phyloP scores from a whole-genome alignment of 306 rosid genomes.

The Clitoria ternatea region DNA sequence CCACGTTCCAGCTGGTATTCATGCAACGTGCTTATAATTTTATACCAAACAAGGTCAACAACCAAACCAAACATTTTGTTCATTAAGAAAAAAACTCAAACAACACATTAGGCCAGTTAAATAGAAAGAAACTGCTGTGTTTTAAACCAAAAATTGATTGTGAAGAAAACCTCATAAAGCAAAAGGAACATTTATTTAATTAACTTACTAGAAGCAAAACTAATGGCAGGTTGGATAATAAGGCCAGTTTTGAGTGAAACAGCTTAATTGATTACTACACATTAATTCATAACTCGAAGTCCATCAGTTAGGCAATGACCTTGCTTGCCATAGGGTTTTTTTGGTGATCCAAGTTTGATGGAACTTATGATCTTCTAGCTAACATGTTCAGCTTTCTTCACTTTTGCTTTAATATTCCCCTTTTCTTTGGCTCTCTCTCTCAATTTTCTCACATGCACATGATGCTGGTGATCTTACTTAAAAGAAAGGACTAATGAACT shows the following conservation, averaged over 20 bases:
- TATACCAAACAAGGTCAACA: no score
- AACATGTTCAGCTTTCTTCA: background rate
- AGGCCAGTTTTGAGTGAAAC: background rate
- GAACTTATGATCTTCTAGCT: conserved; percentile 34
- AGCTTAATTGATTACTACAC: background rate
- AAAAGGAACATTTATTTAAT: background rate
- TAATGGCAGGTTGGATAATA: background rate
- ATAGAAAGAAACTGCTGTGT: no score
- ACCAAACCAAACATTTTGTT: no score
- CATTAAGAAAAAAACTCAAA: no score
- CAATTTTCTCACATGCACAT: conserved; percentile 2
- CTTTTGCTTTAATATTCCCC: background rate
- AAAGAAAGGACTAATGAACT: background rate
- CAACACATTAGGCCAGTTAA: no score
- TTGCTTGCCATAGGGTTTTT: conserved; percentile 30
- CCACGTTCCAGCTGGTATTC: no score
- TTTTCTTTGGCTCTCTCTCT: background rate
- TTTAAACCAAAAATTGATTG: background rate
- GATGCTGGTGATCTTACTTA: background rate
- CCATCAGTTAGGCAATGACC: background rate
- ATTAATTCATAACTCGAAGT: background rate
- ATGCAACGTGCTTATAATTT: no score
- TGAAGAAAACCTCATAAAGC: background rate
- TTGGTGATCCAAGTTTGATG: conserved; percentile 19
- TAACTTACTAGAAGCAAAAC: background rate